Evolutionary conservation across 148 eudicot species (phyloP), one percentile per base, ranked within the genome.

Genomic region (Arctostaphylos glauca): DNA sequence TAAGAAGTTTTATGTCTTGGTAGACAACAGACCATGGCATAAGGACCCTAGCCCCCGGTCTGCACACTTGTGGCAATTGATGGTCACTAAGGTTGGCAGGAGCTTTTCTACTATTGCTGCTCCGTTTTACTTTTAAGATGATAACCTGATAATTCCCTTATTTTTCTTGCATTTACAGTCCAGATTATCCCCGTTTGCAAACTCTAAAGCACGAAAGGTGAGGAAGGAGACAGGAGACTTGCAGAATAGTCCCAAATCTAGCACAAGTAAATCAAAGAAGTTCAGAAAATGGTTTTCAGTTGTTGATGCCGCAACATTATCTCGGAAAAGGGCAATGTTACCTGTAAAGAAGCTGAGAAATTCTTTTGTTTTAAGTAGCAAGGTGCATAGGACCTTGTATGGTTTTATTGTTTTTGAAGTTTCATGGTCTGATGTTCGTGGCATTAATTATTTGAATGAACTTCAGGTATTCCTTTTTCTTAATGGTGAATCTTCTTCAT

Each of bases 391-490:
- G 87, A 94, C 98, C 55, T 89, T 96, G 85, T 94, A 89, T 88
- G 99, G 99, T 44, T 92, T 93, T 88, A 96, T 96, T 81, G 90
- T 94, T 68, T 96, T 96, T 89, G 96, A 96, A 92, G 94, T 96
- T 80, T 84, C 90, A 60, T 94, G 98, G 99, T 85, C 83, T 54
- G 89, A 94, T 86, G 92, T 96, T 62, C 97, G 99, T 68, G 99
- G 99, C 38, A 88, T 96, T 78, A 96, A 96, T 87, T 96, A 96
- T 84, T 72, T 92, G 47, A 96, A 96, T 88, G 95, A 94, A 88
- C 97, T 96, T 84, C 98, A 94, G 97, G 99, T 96, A 83, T 38
- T 50, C 67, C 50, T 78, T 16, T 31, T 50, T 53, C 73, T 78
- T 21, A 67, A 31, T 71, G 78, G 38, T 75, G 46, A 76, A 71